Evolutionary conservation across 257 asterid genomes (phyloP), one percentile per base, ranked within the genome.

Genomic region (Jaltomata sinuosa): DNA sequence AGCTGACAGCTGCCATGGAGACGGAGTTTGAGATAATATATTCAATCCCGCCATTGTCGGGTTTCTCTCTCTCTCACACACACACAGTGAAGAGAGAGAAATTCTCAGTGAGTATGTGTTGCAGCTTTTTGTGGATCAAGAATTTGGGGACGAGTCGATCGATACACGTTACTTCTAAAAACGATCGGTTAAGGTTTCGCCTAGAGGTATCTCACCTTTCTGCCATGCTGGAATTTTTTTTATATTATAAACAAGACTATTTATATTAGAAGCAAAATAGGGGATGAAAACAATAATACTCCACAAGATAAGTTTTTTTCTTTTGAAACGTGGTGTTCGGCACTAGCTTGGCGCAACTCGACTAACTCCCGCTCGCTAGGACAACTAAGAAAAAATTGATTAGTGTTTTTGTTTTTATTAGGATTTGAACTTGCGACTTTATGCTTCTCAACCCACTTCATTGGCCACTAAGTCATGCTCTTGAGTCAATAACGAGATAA

Each of bases 31-130:
- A 84, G 92, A 91, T 54, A 90, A 78, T 76, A 90, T 88, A 83
- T 91, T 91, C 87, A 91, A 81, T 65, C 88, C 96, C 88, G 95
- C 96, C 98, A 92, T 95, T 86, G 90, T 84, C 90, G 85, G n/a
- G 25, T 10, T 29, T 59, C 27, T 64, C 68, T 36, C 79, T 84
- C 55, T 40, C 83, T n/a, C 34, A 7, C 15, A 50, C 4, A 11
- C 47, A 67, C 61, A 49, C 11, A 77, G 11, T 47, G 45, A 27
- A n/a, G 54, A 6, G 27, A 22, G 45, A 27, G 27, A 49, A 21
- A 12, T 5, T 59, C 34, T 59, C 5, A 27, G 22, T 59, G 55
- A 18, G 47, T 38, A 64, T 64, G 62, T 59, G 54, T 38, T 34
- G 61, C 55, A 27, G 69, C 32, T 59, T 64, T 84, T 47, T 77